phyloP scores from a whole-genome alignment of 2,329 filamentous ascomycete species.

The Talaromyces verruculosus region DNA sequence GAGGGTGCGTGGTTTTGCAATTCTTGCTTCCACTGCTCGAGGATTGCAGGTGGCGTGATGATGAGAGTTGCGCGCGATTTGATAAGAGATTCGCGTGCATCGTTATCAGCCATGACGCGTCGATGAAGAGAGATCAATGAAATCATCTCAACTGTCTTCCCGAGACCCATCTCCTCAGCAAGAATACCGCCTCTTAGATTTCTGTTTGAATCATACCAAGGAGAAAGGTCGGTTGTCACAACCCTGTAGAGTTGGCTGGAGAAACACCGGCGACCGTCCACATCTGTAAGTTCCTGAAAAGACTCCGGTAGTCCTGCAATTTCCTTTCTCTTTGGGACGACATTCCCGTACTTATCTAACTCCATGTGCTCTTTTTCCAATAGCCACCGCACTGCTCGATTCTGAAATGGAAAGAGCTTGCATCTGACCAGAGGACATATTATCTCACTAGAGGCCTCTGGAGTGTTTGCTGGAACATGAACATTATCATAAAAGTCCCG shows the following conservation, averaged over 20 bases:
- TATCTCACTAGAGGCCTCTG: conserved; percentile 35
- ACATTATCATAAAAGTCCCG: conserved; percentile 51
- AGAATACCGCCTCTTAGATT: conserved; percentile 47
- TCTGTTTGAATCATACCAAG: conserved; percentile 34
- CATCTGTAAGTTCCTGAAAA: conserved; percentile 41
- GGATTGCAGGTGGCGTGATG: conserved; percentile 61
- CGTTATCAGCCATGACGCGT: conserved; percentile 25
- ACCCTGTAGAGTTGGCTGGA: conserved; percentile 46
- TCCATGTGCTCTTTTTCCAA: conserved; percentile 45
- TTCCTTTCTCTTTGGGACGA: conserved; percentile 25
- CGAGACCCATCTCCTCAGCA: conserved; percentile 53
- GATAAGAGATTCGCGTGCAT: conserved; percentile 30
- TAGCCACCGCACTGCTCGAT: conserved; percentile 49
- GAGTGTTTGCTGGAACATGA: conserved; percentile 42
- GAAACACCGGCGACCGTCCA: conserved; percentile 40
- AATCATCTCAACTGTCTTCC: conserved; percentile 53
- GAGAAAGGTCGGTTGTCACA: conserved; percentile 38
- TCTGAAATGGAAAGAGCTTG: conserved; percentile 51
- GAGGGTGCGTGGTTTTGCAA: conserved; percentile 57
- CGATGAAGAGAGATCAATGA: conserved; percentile 46
- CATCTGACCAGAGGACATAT: conserved; percentile 38
- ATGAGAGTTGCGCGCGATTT: conserved; percentile 60
- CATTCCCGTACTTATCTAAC: conserved; percentile 34
- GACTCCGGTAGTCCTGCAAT: conserved; percentile 35
- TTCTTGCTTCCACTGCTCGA: conserved; percentile 64